Evolutionary conservation across 306 rosid genomes (phyloP).

Genomic region (Vicia faba): DNA sequence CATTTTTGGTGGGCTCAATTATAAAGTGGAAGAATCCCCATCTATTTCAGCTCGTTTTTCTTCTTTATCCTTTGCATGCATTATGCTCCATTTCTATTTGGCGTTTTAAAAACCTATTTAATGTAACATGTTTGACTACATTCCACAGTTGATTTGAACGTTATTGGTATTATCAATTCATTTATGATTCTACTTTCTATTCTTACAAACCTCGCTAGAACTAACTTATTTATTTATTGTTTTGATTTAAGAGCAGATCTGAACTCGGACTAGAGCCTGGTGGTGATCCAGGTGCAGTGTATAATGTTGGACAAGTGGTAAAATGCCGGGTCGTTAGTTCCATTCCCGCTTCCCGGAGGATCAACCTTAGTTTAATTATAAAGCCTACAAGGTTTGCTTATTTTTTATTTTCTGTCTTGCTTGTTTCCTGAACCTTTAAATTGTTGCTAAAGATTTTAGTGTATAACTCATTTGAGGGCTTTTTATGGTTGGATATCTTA

Average conservation of each 20-base stretch:
- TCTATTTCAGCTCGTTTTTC: neutral
- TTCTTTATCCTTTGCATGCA: slow-evolving; percentile 9
- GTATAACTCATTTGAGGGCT: slow-evolving; percentile 1
- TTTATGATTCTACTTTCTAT: slow-evolving; percentile 10
- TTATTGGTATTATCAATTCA: neutral
- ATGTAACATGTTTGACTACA: slow-evolving; percentile 7
- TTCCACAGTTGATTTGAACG: slow-evolving; percentile 16
- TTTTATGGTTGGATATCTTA: slow-evolving; percentile 16
- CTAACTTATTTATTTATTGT: slow-evolving; percentile 35
- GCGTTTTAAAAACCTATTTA: slow-evolving; percentile 17
- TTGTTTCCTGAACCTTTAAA: slow-evolving; percentile 6
- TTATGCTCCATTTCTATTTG: slow-evolving; percentile 12
- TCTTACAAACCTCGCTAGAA: neutral
- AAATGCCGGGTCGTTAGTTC: slow-evolving; percentile 77
- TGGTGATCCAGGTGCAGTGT: slow-evolving; percentile 64
- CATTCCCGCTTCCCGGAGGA: slow-evolving; percentile 70
- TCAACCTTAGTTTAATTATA: slow-evolving; percentile 85
- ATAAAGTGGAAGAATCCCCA: slow-evolving; percentile 1
- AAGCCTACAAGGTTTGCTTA: slow-evolving; percentile 73
- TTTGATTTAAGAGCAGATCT: slow-evolving; percentile 60
- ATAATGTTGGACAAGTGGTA: slow-evolving; percentile 89
- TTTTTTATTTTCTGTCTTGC: slow-evolving; percentile 13
- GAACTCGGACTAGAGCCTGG: slow-evolving; percentile 92
- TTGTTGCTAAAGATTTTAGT: slow-evolving; percentile 2
- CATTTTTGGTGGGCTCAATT: neutral